Evolutionary conservation across 2,329 filamentous ascomycete species (phyloP), one percentile per base, ranked within the genome.

Genomic region (Fusarium goolgardi): DNA sequence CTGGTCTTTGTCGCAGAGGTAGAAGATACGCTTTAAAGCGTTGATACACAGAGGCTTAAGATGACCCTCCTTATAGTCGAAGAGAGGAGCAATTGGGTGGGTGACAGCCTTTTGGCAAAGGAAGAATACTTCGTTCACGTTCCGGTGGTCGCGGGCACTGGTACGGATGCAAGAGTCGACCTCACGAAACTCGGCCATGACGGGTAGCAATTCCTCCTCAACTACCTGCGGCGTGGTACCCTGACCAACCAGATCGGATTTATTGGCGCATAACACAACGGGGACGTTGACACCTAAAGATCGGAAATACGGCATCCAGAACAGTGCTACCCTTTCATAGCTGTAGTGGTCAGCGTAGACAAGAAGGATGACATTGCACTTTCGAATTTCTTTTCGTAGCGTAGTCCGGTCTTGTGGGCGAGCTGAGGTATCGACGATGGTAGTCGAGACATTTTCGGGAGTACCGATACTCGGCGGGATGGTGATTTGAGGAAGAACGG

Each of bases 331-430:
- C 37, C 96, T 86, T 78, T 99, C 96, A 82, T 98, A 99, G 85
- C 94, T 98, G 83, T 99, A 99, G 81, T 98, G 95, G 78, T 99
- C 96, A 70, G 94, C 94, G 79, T 99, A 99, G 55, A 99, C 94
- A 43, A 99, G 88, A 20, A 98, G 85, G 69, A 99, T 98, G 71
- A 97, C 95, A 78, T 97, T 99, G 75, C 91, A 96, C 79, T 97
- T 97, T 69, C 96, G 90, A 65, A 99, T 94, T 81, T 98, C 96
- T 77, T 96, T 96, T 65, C 94, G 91, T 61, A 99, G 84, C 20
- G 90, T 94, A 62, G 91, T 92, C 71, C 96, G 90, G 77, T 99
- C 95, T 79, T 97, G 94, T 1, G 96, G 96, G 12, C 97, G 88
- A 37, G 96, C 94, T 34, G 95, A 98, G 32, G 96, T 99, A 80